Conservation (phyloP, 169 alveolate species). For the Sarcocystis neurona region DNA sequence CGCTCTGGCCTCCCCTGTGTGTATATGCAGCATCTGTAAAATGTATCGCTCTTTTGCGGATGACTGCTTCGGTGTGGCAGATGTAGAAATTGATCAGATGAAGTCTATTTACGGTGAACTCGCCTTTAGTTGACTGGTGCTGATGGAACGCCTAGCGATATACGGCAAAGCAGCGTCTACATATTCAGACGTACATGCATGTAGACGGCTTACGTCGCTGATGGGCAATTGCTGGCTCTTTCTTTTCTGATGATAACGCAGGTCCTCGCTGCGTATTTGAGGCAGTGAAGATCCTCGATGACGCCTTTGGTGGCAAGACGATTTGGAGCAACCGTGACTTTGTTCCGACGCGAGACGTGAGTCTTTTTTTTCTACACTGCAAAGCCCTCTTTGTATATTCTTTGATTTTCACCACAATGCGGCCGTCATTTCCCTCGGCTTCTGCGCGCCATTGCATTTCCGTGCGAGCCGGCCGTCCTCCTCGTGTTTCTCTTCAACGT, state of each 20-base stretch:
- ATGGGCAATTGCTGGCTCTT: neutral
- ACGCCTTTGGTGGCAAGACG: slow-evolving; percentile 82
- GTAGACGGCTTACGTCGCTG: neutral
- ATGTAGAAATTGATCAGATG: too few relatives aligned
- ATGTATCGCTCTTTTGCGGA: too few relatives aligned
- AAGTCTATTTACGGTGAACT: too few relatives aligned
- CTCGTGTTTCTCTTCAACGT: neutral
- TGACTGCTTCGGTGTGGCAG: too few relatives aligned
- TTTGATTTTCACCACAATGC: neutral
- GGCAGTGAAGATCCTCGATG: slow-evolving; percentile 85
- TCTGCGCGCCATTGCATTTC: neutral
- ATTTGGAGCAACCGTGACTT: slow-evolving; percentile 61
- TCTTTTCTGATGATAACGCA: slow-evolving; percentile 7
- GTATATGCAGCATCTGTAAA: too few relatives aligned
- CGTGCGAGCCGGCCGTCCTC: neutral
- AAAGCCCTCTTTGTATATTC: too few relatives aligned
- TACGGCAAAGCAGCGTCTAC: neutral
- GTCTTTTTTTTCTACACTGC: too few relatives aligned
- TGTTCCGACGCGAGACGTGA: slow-evolving; percentile 43
- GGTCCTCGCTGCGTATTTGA: slow-evolving; percentile 91
- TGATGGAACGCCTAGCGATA: neutral
- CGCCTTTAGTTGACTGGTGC: too few relatives aligned
- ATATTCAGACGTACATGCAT: neutral
- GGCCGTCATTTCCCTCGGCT: neutral
- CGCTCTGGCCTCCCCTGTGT: too few relatives aligned